phyloP scores from a whole-genome alignment of 495 filamentous ascomycete genomes.

The Penicillium fimorum region DNA sequence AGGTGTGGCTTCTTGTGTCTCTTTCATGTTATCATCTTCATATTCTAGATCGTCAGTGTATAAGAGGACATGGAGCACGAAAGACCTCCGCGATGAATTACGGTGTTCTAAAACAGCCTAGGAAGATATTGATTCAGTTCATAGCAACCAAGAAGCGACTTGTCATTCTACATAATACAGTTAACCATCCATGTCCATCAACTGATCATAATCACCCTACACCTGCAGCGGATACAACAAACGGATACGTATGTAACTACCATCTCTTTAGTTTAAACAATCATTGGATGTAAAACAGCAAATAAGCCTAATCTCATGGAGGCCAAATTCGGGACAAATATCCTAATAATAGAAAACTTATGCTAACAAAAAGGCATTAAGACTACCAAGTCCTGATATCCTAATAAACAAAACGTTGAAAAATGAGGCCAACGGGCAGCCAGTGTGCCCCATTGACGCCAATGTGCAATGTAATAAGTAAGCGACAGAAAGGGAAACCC shows the following conservation, averaged over 20 bases:
- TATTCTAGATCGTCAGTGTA: background rate
- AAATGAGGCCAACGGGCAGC: background rate
- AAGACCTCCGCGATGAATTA: background rate
- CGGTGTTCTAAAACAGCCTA: background rate
- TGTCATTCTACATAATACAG: background rate
- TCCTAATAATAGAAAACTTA: constrained; percentile 9
- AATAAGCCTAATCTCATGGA: constrained; percentile 5
- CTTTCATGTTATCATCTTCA: background rate
- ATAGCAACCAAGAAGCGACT: background rate
- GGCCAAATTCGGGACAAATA: constrained; percentile 7
- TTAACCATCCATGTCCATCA: background rate
- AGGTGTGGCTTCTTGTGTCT: background rate
- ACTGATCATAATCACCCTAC: background rate
- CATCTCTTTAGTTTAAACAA: background rate
- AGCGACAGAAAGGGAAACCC: constrained; percentile 6
- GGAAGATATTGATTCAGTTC: background rate
- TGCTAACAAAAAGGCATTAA: constrained; percentile 9
- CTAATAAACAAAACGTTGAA: constrained; percentile 7
- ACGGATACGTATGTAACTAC: background rate
- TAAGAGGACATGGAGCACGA: background rate
- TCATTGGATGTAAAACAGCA: background rate
- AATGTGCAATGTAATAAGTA: constrained; percentile 15
- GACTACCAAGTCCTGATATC: constrained; percentile 11
- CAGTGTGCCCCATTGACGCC: constrained; percentile 16
- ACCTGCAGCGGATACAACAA: background rate